A percentile compares a stretch with the other conserved stretches of the same genome.
Conservation (phyloP, 2,329 filamentous ascomycete genomes). For the Aureobasidium sp. region DNA sequence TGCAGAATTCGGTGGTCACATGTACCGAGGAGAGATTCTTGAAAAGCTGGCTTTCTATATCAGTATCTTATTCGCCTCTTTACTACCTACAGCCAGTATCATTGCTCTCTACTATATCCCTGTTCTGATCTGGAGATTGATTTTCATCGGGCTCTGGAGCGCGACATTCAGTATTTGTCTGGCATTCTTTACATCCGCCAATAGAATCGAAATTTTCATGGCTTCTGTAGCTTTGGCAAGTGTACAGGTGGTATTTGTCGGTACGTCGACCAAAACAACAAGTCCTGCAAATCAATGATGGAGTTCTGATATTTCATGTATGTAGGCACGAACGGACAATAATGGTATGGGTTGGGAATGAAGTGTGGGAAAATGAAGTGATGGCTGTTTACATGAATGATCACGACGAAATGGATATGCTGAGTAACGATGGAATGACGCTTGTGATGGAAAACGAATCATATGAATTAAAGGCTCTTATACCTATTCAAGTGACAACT, state of each 20-base stretch:
- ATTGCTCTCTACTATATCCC: slow-evolving; percentile 24
- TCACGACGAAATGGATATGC: neutral
- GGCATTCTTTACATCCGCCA: slow-evolving; percentile 22
- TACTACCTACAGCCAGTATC: slow-evolving; percentile 23
- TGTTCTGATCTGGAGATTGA: slow-evolving; percentile 17
- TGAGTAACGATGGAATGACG: neutral
- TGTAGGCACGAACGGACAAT: neutral
- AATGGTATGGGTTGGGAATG: neutral
- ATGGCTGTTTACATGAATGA: neutral
- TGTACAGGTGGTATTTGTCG: slow-evolving; percentile 26
- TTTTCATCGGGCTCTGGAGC: slow-evolving; percentile 22
- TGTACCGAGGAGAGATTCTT: neutral
- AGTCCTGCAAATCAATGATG: neutral
- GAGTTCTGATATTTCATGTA: slow-evolving; percentile 1
- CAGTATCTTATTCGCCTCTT: slow-evolving; percentile 20
- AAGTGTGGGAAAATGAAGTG: neutral
- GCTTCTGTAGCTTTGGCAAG: slow-evolving; percentile 22
- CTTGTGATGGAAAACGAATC: neutral
- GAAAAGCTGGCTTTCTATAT: slow-evolving; percentile 11
- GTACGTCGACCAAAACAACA: slow-evolving; percentile 15
- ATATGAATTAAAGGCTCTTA: neutral
- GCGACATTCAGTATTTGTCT: slow-evolving; percentile 21
- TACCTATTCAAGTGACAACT: neutral
- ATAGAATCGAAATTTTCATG: slow-evolving; percentile 24
- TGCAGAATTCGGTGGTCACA: slow-evolving; percentile 8